These are phyloP conservation scores for Centella asiatica DNA, from an alignment of 129 eudicot species.

Conservation along the genomic window DNA sequence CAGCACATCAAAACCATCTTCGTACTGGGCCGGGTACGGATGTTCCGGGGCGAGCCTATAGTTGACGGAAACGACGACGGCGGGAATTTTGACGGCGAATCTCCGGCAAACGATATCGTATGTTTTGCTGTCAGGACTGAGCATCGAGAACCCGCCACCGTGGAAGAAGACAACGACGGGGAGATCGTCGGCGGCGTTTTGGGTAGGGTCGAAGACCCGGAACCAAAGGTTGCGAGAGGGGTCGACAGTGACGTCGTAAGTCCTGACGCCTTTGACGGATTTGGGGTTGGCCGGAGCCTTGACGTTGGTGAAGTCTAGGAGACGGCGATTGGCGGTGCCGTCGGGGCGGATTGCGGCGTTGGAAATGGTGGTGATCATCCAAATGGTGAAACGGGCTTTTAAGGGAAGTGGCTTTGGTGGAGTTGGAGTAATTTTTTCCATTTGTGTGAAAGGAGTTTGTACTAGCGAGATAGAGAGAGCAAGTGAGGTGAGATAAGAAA, in stretches of 20 bases:
- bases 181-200: neutral
- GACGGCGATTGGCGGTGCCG: constrained; percentile 42
- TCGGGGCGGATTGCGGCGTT: constrained; percentile 18
- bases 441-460: neutral
- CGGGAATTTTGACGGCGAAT: neutral
- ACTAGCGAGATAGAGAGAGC: neutral
- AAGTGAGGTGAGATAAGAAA: no score
- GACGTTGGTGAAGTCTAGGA: constrained; percentile 16
- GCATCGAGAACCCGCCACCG: no score
- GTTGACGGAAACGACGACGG: constrained; percentile 13
- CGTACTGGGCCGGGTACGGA: constrained; percentile 9
- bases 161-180: neutral
- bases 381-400: neutral
- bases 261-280: constrained; percentile 27
- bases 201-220: constrained; percentile 36
- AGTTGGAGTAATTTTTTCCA: neutral
- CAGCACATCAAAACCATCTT: constrained; percentile 9
- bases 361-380: neutral
- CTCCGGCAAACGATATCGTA: neutral
- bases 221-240: constrained; percentile 47
- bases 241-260: constrained; percentile 35
- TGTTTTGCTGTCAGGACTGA: no score
- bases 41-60: constrained; percentile 16
- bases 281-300: constrained; percentile 17
- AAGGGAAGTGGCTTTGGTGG: neutral